Evolutionary conservation across 2,329 filamentous ascomycete species (phyloP).

Genomic region (Pestalotiopsis sp.): DNA sequence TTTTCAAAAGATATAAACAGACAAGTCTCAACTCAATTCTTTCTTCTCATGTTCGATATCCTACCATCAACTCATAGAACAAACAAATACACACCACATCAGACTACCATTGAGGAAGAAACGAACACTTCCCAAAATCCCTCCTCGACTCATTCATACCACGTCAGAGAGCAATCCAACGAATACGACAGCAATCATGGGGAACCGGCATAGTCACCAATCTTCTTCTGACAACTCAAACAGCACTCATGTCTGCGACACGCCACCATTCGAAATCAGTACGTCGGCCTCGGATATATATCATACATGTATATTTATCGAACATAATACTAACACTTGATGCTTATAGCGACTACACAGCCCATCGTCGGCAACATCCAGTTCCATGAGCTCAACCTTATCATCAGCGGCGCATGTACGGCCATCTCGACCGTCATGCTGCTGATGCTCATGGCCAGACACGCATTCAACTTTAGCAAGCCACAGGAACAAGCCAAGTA

Average conservation of each 20-base stretch:
- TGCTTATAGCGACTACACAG: not conserved
- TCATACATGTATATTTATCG: not conserved
- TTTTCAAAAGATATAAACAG: not conserved
- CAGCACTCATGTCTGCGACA: slow-evolving; percentile 10
- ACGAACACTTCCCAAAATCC: not conserved
- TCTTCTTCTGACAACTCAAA: not conserved
- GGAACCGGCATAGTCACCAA: slow-evolving; percentile 1
- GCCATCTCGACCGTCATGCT: not conserved
- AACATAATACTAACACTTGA: not conserved
- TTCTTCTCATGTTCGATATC: not conserved
- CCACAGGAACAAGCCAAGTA: slow-evolving; percentile 14
- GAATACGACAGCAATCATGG: not conserved
- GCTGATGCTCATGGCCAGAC: slow-evolving; percentile 4
- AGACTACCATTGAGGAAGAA: too few relatives aligned
- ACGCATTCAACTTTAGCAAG: slow-evolving; percentile 8
- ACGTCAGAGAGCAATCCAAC: not conserved
- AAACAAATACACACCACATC: not conserved
- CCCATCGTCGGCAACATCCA: not conserved
- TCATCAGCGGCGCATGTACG: slow-evolving; percentile 8
- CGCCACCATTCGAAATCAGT: slow-evolving; percentile 4
- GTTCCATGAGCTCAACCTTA: slow-evolving; percentile 9
- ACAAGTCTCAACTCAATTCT: not conserved
- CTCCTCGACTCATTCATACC: not conserved
- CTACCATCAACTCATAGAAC: not conserved
- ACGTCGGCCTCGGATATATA: not conserved